Evolutionary conservation across 164 flowering plant species (phyloP), one percentile per base, ranked within the genome.

Genomic region (Chimonanthus praecox): DNA sequence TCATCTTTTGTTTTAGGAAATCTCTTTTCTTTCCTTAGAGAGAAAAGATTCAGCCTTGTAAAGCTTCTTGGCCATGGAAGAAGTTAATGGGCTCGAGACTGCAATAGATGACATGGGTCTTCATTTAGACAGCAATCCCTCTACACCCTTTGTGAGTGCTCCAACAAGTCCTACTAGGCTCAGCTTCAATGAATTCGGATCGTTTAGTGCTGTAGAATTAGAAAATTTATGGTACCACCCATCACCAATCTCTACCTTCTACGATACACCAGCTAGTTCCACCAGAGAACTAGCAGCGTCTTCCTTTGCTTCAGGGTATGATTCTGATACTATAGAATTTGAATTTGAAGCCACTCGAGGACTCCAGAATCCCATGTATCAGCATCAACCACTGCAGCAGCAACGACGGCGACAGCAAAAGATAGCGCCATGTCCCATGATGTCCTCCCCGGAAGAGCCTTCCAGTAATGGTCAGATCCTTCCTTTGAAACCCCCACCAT

Each of bases 401-500:
- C 49, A 66, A 11, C 18, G 15, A 44, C 65, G 13, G 3, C 7
- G 44, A 63, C 45, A 7, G 44, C 20, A 33, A 21, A 63, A 63
- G 0, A 5, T 7, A 10, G 66, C 10, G 11, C 13, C 18, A 9
- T 44, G 18, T 63, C 66, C 66, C 4, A 44, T 16, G 16, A 66
- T 46, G 49, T 66, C 68, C 13, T 66, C 45, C 7, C 48, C 47
- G 0, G 68, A 66, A 1, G 68, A 66, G 7, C 49, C 33, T 21
- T 69, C 51, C 20, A 20, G 13, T 47, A 75, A 82, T 69, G 86
- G 86, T 3, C 75, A 70, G 63, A 76, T 84, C 6, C 71, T 77
- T 58, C 90, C 90, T 3, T 58, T 87, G 71, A 86, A 80, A 64
- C 86, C 64, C 3, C 90, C 87, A 0, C 91, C 91, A 1, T 71